Conservation (phyloP, 768 basidiomycete genomes). For the Psilocybe sp. region DNA sequence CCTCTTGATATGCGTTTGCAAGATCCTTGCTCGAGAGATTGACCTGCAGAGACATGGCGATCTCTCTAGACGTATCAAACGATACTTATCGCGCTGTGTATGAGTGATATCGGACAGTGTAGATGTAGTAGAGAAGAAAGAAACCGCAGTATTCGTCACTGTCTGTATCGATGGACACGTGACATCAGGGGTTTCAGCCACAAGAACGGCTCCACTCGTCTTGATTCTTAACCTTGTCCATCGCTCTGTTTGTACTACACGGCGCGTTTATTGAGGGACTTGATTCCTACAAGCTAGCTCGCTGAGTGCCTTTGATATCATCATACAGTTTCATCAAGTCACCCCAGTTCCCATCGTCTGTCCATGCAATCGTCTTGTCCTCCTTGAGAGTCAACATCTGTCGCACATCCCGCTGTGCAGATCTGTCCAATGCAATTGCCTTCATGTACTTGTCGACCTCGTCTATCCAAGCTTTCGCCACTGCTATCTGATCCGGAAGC, state of each 20-base stretch:
- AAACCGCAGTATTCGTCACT: no score
- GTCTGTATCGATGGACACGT: no score
- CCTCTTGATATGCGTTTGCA: conserved; percentile 69
- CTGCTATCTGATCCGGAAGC: conserved; percentile 36
- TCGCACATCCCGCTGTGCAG: conserved; percentile 26
- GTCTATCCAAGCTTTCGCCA: conserved; percentile 57
- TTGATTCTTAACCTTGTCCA: no score
- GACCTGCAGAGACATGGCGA: conserved; percentile 71
- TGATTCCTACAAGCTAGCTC: no score
- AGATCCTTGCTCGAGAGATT: conserved; percentile 77
- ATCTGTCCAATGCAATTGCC: conserved; percentile 7
- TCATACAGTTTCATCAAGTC: conserved; percentile 35
- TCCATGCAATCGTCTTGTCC: conserved; percentile 55
- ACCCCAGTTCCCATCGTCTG: conserved; percentile 52
- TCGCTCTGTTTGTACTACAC: no score
- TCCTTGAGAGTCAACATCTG: conserved; percentile 48
- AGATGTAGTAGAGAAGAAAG: no score
- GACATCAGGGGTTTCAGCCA: not conserved
- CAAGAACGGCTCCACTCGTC: no score
- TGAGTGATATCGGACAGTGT: no score
- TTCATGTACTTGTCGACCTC: conserved; percentile 43
- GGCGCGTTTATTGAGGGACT: no score
- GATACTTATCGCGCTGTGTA: no score
- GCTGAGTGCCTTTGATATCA: conserved; percentile 2
- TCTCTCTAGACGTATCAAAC: not conserved